Base-by-base conservation (phyloP, 495 filamentous ascomycete genomes). In the Bacidia gigantensis region DNA sequence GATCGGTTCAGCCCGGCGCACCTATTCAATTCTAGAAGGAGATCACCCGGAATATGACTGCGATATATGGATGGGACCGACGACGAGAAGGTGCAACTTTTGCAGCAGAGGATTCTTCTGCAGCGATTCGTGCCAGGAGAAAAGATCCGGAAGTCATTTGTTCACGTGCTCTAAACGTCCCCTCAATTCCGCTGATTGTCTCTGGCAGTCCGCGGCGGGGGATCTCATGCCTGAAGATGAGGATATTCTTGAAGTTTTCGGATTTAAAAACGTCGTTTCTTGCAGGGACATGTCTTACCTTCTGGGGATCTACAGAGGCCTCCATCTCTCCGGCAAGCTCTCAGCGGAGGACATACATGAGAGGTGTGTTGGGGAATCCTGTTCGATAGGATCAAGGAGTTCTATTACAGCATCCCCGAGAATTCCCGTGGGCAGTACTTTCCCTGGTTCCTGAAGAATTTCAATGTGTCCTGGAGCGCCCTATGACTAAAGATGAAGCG, bases 101-200 rank as follows among this genome's bases (percentile, higher is more conserved):
- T 62, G 60, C 32, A 61, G 46, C 52, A 60, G 59, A 54, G 56
- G 40, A 29, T 56, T 54, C 54, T 62, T 58, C 50, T 62, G 58
- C 51, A 62, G 60, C 56, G 59, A 61, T 52, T 61, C 55, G 35
- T 62, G 60, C 60, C 55, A 62, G 52, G 51, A 60, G 46, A 58
- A 61, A 56, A 60, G 55, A 53, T 62, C 39, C 26, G 51, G 55
- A 53, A 43, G 29, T 11, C 60, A 62, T 58, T 41, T 62, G 25
- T 60, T 62, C 51, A 54, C 43, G 24, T 62, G 59, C 47, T 54
- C 58, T 52, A 60, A 56, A 52, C 61, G 60, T 47, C 53, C 62
- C 25, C 56, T 65, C 43, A 65, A 62, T 10, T 53, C 62, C 38
- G 62, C 54, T 52, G 62, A 65, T 57, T 65, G 62, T 54, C 57